These are phyloP conservation scores for Allium fistulosum DNA, from an alignment of 106 monocot genomes.

Conservation along the genomic window DNA sequence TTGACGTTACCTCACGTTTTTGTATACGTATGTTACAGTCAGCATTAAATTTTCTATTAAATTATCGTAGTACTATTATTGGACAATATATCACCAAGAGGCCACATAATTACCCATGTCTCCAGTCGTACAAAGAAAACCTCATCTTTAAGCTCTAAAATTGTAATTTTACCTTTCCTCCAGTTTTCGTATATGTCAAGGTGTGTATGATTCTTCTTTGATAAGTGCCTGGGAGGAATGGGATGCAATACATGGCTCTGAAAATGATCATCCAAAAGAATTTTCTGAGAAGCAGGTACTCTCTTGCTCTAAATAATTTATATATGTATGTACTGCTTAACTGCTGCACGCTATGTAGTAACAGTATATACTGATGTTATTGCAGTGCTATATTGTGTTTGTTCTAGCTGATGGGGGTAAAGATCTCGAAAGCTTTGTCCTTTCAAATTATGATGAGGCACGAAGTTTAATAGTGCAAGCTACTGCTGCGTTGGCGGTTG, in stretches of 20 bases:
- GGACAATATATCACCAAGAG: too few relatives aligned
- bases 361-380: background rate
- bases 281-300: slow-evolving; percentile 72
- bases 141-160: too few relatives aligned
- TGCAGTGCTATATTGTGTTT: slow-evolving; percentile 86
- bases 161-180: too few relatives aligned
- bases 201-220: slow-evolving; percentile 50
- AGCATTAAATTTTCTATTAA: too few relatives aligned
- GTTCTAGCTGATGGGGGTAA: slow-evolving; percentile 87
- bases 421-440: slow-evolving; percentile 92
- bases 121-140: too few relatives aligned
- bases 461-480: slow-evolving; percentile 80
- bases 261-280: slow-evolving; percentile 90
- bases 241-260: slow-evolving; percentile 74
- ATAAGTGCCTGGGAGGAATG: slow-evolving; percentile 88
- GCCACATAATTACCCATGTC: too few relatives aligned
- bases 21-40: too few relatives aligned
- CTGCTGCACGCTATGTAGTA: background rate
- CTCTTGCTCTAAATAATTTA: background rate
- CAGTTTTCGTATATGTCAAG: slow-evolving; percentile 77
- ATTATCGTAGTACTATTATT: too few relatives aligned
- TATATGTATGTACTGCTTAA: background rate
- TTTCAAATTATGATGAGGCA: slow-evolving; percentile 75
- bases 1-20: too few relatives aligned
- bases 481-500: slow-evolving; percentile 79